Evolutionary conservation across 352 stramenopile species (phyloP), one percentile per base, ranked within the genome.

Genomic region (Pythium pyrilobum): DNA sequence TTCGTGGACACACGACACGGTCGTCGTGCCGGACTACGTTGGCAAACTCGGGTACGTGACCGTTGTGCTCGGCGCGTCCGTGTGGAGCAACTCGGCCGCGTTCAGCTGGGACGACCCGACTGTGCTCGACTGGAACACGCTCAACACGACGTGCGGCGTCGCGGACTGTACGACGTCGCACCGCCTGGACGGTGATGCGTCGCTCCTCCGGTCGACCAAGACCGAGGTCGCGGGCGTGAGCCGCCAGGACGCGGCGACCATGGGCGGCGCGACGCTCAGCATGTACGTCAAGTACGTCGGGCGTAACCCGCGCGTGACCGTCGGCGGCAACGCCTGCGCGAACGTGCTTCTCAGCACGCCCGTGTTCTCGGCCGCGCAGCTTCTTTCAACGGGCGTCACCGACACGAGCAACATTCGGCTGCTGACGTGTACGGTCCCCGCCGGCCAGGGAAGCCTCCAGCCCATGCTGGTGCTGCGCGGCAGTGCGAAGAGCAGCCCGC

Each of bases 61-160:
- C 2, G 25, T 86, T 23, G 52, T 78, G 18, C 54, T 84, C n/a
- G 75, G 72, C 3, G 52, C 66, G 10, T 69, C 65, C 11, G 25
- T 83, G 4, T 62, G 69, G 28, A 86, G 75, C 32, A 84, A 84
- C 32, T 82, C 72, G 12, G 69, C 51, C 0, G 31, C 71, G 9
- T 86, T 84, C 52, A 82, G 71, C 42, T 86, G 75, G 75, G 69
- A 82, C 21, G 72, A 84, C 48, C 75, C 75, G 16, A 61, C 61
- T 0, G 63, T 84, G 40, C 60, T 86, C 3, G 72, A 84, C 46
- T 86, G 75, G 75, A 71, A 81, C 38, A 81, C 72, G 20, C 62
- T 79, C 21, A 66, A 50, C 5, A 29, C 64, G n/a, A 69, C 57
- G 0, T 86, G 75, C 21, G 57, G 59, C 3, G 51, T 74, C 12